These are phyloP conservation scores for Tetratostichococcus sp. DNA, from an alignment of 139 green algal genomes.

Conservation along the genomic window DNA sequence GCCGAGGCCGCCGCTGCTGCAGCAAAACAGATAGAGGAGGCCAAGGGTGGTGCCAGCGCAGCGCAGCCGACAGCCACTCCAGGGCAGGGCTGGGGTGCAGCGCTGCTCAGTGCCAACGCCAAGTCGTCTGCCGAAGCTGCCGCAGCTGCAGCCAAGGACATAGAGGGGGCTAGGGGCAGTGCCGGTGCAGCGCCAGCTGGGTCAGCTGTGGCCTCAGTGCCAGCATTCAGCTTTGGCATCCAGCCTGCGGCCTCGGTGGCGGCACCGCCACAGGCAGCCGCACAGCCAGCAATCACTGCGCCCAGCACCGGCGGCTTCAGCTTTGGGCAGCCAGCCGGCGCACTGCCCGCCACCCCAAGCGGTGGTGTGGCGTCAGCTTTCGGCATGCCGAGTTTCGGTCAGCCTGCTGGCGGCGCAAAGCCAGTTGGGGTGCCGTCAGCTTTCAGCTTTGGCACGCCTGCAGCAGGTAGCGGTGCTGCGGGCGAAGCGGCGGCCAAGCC, in stretches of 20 bases:
- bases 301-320: neutral
- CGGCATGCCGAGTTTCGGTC: neutral
- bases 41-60: neutral
- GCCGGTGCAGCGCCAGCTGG: neutral
- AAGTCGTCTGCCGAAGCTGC: neutral
- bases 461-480: no score
- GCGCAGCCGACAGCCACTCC: no score
- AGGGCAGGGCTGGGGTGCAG: neutral
- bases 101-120: neutral
- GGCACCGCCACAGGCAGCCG: neutral
- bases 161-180: neutral
- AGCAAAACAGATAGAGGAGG: neutral
- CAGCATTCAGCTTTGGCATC: neutral
- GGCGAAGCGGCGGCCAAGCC: neutral
- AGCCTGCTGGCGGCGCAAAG: no score
- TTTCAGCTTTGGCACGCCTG: neutral
- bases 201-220: neutral
- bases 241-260: neutral
- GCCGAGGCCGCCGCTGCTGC: neutral
- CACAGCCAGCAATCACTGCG: neutral
- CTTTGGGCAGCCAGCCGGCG: neutral
- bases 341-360: neutral
- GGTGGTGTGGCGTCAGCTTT: neutral
- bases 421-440: neutral
- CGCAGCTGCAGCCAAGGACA: neutral